Conservation (phyloP, 83 land plant species). For the Isoetes engelmannii region DNA sequence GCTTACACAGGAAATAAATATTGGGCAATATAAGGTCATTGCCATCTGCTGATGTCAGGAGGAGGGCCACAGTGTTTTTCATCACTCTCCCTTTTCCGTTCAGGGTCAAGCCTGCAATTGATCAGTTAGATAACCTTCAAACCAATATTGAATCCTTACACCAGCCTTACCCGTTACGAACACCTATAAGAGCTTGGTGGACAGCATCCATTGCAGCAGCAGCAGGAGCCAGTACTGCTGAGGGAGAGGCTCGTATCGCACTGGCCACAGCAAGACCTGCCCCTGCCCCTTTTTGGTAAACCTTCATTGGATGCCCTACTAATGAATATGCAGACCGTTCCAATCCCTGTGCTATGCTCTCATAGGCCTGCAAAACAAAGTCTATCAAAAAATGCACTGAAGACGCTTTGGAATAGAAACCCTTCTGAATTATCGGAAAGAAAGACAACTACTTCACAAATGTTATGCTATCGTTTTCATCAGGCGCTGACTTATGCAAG, state of each 20-base stretch:
- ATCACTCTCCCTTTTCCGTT: constrained; percentile 59
- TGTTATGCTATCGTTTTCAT: background rate
- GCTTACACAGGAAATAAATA: no score
- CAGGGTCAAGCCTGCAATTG: constrained; percentile 78
- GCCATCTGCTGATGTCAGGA: constrained; percentile 7
- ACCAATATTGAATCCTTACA: background rate
- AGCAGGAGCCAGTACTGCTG: constrained; percentile 78
- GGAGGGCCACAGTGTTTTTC: constrained; percentile 57
- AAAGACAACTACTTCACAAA: background rate
- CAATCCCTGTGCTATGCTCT: constrained; percentile 62
- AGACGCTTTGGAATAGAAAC: background rate
- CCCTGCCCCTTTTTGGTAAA: constrained; percentile 66
- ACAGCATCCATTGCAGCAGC: constrained; percentile 72
- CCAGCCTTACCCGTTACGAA: constrained; percentile 57
- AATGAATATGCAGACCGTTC: constrained; percentile 67
- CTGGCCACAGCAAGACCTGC: constrained; percentile 68
- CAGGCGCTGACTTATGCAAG: background rate
- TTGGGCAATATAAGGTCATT: background rate
- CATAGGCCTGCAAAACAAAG: constrained; percentile 55
- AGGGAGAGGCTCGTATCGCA: constrained; percentile 65
- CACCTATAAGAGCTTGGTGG: constrained; percentile 65
- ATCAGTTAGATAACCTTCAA: background rate
- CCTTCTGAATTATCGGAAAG: background rate
- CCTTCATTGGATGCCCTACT: constrained; percentile 56
- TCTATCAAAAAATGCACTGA: background rate